Conservation (phyloP, 495 filamentous ascomycete genomes). For the Xeromyces bisporus region DNA sequence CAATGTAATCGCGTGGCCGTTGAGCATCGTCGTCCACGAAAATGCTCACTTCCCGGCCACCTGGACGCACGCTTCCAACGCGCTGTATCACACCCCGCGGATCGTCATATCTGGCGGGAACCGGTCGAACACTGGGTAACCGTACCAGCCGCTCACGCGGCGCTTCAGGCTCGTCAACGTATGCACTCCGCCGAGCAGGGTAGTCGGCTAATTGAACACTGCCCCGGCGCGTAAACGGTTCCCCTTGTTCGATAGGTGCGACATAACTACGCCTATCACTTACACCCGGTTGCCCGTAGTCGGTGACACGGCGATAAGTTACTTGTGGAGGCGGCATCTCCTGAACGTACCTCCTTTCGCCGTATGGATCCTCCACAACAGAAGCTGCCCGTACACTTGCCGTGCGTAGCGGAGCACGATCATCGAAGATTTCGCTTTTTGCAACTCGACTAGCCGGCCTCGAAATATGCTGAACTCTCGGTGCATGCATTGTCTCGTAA, state of each 20-base stretch:
- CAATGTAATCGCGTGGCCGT: conserved; percentile 24
- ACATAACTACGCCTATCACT: conserved; percentile 19
- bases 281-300: conserved; percentile 21
- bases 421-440: conserved; percentile 21
- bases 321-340: conserved; percentile 27
- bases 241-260: conserved; percentile 17
- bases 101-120: conserved; percentile 36
- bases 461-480: conserved; percentile 30
- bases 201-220: conserved; percentile 30
- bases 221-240: conserved; percentile 19
- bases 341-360: conserved; percentile 27
- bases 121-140: conserved; percentile 41
- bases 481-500: conserved; percentile 37
- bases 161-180: conserved; percentile 27
- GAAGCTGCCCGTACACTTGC: conserved; percentile 25
- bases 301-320: conserved; percentile 25
- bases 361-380: conserved; percentile 25
- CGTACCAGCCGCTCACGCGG: conserved; percentile 38
- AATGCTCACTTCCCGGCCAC: conserved; percentile 22
- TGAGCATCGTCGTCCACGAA: conserved; percentile 24
- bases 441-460: conserved; percentile 27
- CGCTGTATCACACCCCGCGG: conserved; percentile 29
- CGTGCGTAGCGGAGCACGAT: conserved; percentile 16
- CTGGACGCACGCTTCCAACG: conserved; percentile 35
- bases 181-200: conserved; percentile 16